Percentiles rank a stretch among this genome's conserved stretches.
phyloP scores from a whole-genome alignment of 2,329 filamentous ascomycete genomes.

The Sporothrix mexicana region DNA sequence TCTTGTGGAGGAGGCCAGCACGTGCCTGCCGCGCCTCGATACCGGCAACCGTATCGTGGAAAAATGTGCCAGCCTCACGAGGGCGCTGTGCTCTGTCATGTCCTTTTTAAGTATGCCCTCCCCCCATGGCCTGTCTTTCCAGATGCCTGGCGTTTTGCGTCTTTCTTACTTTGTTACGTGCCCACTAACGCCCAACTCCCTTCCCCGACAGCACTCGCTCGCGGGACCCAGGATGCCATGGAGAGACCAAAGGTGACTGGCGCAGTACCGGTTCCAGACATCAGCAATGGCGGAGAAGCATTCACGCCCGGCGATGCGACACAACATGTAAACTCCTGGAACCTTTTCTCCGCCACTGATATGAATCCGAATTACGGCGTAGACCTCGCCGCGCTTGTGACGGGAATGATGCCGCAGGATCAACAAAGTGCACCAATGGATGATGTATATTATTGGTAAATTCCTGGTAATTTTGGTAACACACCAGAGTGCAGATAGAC shows the following conservation, averaged over 20 bases:
- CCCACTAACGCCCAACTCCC: not conserved
- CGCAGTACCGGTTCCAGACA: not conserved
- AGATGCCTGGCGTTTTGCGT: not conserved
- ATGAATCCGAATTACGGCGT: slow-evolving; percentile 13
- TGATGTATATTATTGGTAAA: not conserved
- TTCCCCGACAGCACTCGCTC: not conserved
- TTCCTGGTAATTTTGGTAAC: not conserved
- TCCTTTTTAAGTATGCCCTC: not conserved
- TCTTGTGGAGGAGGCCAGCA: not conserved
- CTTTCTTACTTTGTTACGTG: no score
- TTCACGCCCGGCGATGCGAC: not conserved
- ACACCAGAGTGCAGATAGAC: not conserved
- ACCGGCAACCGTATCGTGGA: not conserved
- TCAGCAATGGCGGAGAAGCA: not conserved
- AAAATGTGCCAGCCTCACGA: not conserved
- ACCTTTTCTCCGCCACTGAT: not conserved
- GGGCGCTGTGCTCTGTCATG: not conserved
- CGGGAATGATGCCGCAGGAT: not conserved
- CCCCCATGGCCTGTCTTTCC: not conserved
- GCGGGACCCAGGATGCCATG: not conserved
- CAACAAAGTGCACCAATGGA: not conserved
- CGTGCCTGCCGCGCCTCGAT: slow-evolving; percentile 1
- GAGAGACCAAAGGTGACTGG: not conserved
- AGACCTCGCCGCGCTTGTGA: not conserved
- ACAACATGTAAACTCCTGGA: not conserved